Base-by-base conservation (phyloP, 2,329 filamentous ascomycete species). In the Xylaria sp. region DNA sequence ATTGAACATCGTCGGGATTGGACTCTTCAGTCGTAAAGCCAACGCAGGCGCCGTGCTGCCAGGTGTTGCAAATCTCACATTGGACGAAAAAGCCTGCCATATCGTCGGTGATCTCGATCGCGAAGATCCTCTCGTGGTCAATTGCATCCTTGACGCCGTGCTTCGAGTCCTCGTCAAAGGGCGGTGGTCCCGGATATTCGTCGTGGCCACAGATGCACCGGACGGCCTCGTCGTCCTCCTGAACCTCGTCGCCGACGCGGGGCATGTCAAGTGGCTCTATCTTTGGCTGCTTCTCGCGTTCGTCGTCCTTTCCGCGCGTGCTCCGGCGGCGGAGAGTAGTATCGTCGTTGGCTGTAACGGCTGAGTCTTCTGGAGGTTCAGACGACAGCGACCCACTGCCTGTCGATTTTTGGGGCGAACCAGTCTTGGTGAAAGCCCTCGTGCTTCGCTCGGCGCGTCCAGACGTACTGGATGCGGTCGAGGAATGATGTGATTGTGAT, bases 31-130 rank as follows among this genome's bases (percentile, higher is more conserved):
- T 94, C 77, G 96, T 92, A 68, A 99, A 96, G 56, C 94, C 93
- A 55, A 99, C 93, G 69, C 94, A 99, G 56, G 92, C 93, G 66
- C 94, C 94, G 71, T 99, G 94, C 72, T 99, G 94, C 94, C 93
- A 99, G 60, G 97, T 94, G 71, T 96, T 95, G 79, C 94, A 99
- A 61, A 90, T 81, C 75, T 97, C 94, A 82, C 94, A 99, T 78
- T 97, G 93, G 63, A 99, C 92, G 74, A 97, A 99, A 74, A 97
- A 89, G 48, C 92, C 93, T 41, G 93, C 94, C 62, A 93, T 82
- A 62, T 97, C 93, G 67, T 96, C 92, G 26, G 87, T 85, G 59
- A 91, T 79, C 60, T 86, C 76, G 76, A 86, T 75, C 71, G 80
- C 72, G 72, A 81, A 74, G 75, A 85, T 75, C 70, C 81, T 74